Conservation (phyloP, 257 asterid species). For the Solanum dulcamara region DNA sequence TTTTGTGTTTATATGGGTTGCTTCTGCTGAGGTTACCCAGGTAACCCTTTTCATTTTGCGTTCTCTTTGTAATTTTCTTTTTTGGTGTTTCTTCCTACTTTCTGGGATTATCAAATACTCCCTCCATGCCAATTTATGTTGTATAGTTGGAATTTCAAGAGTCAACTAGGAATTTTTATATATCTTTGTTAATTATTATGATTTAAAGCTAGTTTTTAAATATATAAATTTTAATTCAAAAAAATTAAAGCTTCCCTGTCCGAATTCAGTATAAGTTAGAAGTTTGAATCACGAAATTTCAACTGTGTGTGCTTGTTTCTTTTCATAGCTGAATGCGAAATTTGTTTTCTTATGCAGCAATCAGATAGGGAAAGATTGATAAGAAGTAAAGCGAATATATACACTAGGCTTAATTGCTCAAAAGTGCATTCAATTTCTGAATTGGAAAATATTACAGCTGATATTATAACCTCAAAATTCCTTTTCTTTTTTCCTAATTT, state of each 20-base stretch:
- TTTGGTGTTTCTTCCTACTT: background rate
- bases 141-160: background rate
- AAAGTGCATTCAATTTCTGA: background rate
- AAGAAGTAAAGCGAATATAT: background rate
- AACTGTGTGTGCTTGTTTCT: background rate
- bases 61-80: background rate
- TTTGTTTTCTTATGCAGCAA: background rate
- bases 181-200: background rate
- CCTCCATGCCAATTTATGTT: background rate
- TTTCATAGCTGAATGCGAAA: background rate
- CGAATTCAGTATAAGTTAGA: background rate
- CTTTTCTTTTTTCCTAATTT: background rate
- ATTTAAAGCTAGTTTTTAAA: no score
- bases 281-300: background rate
- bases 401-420: background rate
- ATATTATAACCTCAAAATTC: background rate
- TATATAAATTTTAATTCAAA: no score
- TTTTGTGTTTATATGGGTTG: conserved; percentile 75
- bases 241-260: background rate
- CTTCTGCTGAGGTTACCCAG: conserved; percentile 89
- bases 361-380: background rate
- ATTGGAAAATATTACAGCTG: background rate
- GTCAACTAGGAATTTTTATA: background rate
- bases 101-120: background rate
- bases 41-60: conserved; percentile 21